Base-by-base conservation (phyloP, 2,329 filamentous ascomycete species). In the Ophiostoma piceae region DNA sequence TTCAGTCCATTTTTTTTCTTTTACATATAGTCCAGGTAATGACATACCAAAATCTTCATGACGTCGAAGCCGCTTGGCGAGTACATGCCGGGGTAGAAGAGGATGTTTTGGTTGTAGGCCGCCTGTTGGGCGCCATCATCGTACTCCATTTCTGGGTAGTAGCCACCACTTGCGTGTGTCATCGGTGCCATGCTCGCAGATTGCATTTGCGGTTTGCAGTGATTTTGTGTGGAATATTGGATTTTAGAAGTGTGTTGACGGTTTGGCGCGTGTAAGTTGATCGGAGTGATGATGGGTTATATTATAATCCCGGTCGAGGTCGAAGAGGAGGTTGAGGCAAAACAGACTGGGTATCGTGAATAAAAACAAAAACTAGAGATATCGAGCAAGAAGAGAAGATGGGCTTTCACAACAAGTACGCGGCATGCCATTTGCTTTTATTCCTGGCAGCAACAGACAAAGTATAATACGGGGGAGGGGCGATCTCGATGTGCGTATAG, bases 31-130 rank as follows among this genome's bases (percentile, higher is more conserved):
- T 47, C 8, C 6, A 16, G 19, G 43, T 47, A 0, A 7, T n/a
- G 43, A 47, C 69, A 22, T 8, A 69, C 71, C 26, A 71, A 11
- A 26, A 71, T 67, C 62, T 69, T 71, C 69, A 71, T 67, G 1
- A 72, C 8, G 37, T 72, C 71, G n/a, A 72, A 70, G 11, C 69
- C 71, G 43, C 71, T 72, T 0, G 67, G 67, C 14, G 54, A 66
- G 43, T 72, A 72, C 41, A 70, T 35, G 19, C 67, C 71, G 16
- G 71, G 67, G 32, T 62, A 68, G 64, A 72, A 70, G 19, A 66
- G 60, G 7, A 66, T 29, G 12, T 37, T 29, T 32, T 32, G n/a
- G 26, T 32, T 26, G 57, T 47, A 29, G 43, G 16, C 35, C 22
- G 22, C 3, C 2, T 69, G 62, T 0, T 57, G 41, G 6, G 9